Base-by-base conservation (phyloP, 495 filamentous ascomycete genomes). In the Recurvomyces mirabilis region DNA sequence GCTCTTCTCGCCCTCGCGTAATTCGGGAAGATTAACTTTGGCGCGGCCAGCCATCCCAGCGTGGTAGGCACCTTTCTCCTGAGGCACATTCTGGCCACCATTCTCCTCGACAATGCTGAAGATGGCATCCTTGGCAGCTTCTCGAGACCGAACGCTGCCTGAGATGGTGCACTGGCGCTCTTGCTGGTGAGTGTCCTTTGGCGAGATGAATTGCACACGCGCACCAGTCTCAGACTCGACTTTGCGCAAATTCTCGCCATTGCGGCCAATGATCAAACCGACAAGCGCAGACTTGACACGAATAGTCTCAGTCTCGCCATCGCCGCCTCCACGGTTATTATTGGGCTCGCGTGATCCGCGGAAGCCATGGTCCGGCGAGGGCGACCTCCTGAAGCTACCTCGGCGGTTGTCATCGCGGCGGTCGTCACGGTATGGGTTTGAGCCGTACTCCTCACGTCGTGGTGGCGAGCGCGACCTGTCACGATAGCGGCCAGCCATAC, bases 61-160 rank as follows among this genome's bases (percentile, higher is more conserved):
- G 17, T 29, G 54, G 23, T 53, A 48, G 11, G 52, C 55, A 18
- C 53, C 55, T 33, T 56, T 51, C n/a, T 49, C 56, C 32, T 53
- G 47, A 39, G 51, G 26, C 31, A 58, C 38, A 45, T 54, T 51
- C 26, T 75, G 72, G 61, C 81, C 79, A 25, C 78, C 79, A 63
- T 85, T 88, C 43, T 91, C 84, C 23, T 80, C 79, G 50, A 89
- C 86, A 57, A 87, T 89, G 31, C 74, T 72, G 59, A 79, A 77
- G 60, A 91, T 89, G 33, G 81, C 78, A 7, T 69, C 64, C 51
- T 79, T 84, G 3, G 84, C 84, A 57, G 78, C 71, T 28, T 75
- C 74, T 51, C 84, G 72, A 46, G 76, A 74, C 45, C 70, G 63
- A 34, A 74, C 71, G 38, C 67, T 71, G 0, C 84, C 84, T 15